Base-by-base conservation (phyloP, 768 basidiomycete species). In the Leccinum uliginosum region DNA sequence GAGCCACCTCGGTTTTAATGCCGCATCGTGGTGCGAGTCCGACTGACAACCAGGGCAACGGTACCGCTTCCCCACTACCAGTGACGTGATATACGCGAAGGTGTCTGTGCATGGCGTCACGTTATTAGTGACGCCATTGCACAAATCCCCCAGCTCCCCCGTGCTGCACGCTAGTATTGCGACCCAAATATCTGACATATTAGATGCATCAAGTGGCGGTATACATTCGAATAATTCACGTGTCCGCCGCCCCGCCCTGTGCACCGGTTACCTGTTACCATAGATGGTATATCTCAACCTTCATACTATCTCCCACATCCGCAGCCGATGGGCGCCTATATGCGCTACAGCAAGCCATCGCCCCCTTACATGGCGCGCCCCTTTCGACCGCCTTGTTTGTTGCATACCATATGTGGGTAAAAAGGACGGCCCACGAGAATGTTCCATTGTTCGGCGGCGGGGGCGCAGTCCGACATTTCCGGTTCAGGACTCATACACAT, bases 281-380 rank as follows among this genome's bases (percentile, higher is more conserved):
- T 30, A 46, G 32, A 50, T 49, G 21, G 43, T 9, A n/a, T 6
- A 30, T 48, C 30, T n/a, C 14, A 15, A 15, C 4, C 27, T 10
- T 48, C 47, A 24, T 11, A n/a, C n/a, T n/a, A 12, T 30, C 11
- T 26, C 38, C 51, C 61, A 26, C 47, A 54, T 48, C 51, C 50
- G 46, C 43, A 51, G 44, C 26, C 40, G 40, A 19, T 34, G 30
- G 19, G 52, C 40, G 19, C 9, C 3, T 43, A 43, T 1, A 27
- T 7, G 6, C 32, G 3, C 9, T 61, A 71, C 68, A 71, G 67
- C 70, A 69, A 63, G 48, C 51, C 35, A 34, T 15, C 15, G 34
- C 34, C 35, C 6, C 35, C 35, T 56, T 51, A 59, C 54, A 47
- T 19, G 21, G 21, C 44, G 29, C 12, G 1, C 21, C 32, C 51